Conservation (phyloP, 768 basidiomycete genomes). For the Pleurotus citrinopileatus region DNA sequence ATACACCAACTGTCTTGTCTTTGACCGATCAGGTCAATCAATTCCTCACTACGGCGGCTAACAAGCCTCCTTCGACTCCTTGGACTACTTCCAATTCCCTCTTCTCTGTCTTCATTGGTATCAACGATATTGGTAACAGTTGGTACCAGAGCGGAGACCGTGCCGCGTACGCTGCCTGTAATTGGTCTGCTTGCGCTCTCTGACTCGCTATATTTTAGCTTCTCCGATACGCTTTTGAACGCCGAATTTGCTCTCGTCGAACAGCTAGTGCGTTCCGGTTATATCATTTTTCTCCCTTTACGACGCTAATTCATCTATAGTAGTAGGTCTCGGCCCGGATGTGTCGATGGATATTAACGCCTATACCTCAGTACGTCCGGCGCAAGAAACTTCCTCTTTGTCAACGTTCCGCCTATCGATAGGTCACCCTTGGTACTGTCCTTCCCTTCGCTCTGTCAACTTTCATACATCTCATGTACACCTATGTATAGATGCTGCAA, state of each 20-base stretch:
- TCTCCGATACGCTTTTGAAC: conserved; percentile 45
- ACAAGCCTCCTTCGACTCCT: conserved; percentile 45
- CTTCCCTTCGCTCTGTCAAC: too few species aligned
- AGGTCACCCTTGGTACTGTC: conserved; percentile 36
- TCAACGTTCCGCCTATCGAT: conserved; percentile 39
- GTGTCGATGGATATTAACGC: conserved; percentile 5
- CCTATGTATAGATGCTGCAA: conserved; percentile 43
- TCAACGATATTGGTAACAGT: conserved; percentile 66
- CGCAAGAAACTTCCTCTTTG: conserved; percentile 54
- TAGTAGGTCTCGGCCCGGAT: conserved; percentile 22
- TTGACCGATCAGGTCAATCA: conserved; percentile 61
- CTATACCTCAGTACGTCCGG: conserved; percentile 38
- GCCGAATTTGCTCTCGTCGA: conserved; percentile 50
- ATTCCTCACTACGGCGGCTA: conserved; percentile 45
- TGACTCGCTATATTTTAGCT: conserved; percentile 26
- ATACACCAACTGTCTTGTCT: conserved; percentile 46
- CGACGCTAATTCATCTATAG: conserved; percentile 18
- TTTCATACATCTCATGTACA: not conserved
- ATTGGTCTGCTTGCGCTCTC: not conserved
- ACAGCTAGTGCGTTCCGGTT: conserved; percentile 32
- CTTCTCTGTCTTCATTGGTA: conserved; percentile 71
- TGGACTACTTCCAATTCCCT: conserved; percentile 58
- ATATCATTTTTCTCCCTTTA: conserved; percentile 14
- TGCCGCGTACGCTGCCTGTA: conserved; percentile 30
- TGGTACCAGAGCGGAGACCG: conserved; percentile 45